Percentiles rank a stretch among this genome's conserved stretches.
Conservation (phyloP, 2,329 filamentous ascomycete species). For the Hypoxylon sp. region DNA sequence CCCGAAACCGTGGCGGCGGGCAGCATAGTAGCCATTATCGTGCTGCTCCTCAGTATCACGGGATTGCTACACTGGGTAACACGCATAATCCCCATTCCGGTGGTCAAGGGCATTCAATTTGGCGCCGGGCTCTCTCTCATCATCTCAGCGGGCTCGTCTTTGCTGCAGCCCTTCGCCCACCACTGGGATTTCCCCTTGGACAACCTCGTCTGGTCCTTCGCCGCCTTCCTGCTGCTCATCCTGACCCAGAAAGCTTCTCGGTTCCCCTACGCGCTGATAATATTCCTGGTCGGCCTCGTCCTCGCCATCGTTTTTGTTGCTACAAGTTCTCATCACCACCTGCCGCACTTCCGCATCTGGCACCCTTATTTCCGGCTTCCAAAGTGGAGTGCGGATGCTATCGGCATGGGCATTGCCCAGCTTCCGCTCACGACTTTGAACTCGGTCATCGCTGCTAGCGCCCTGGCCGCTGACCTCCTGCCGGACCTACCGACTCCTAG, state of each 20-base stretch:
- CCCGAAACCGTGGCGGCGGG: conserved; percentile 86
- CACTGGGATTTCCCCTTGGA: conserved; percentile 80
- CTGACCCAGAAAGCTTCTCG: conserved; percentile 73
- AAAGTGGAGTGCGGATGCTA: conserved; percentile 58
- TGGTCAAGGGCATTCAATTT: conserved; percentile 95
- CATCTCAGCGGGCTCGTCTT: conserved; percentile 78
- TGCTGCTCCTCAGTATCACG: conserved; percentile 83
- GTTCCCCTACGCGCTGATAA: conserved; percentile 82
- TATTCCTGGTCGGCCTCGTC: conserved; percentile 78
- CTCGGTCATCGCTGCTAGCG: conserved; percentile 88
- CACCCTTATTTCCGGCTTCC: conserved; percentile 67
- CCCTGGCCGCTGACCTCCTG: conserved; percentile 82
- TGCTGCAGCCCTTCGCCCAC: conserved; percentile 72
- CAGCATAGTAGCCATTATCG: conserved; percentile 79
- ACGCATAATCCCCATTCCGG: conserved; percentile 82
- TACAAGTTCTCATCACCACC: conserved; percentile 48
- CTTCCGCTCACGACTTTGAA: conserved; percentile 93
- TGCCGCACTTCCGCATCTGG: conserved; percentile 73
- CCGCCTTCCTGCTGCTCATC: conserved; percentile 79
- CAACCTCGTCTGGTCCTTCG: conserved; percentile 83
- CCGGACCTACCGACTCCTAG: conserved; percentile 76
- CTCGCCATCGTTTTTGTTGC: conserved; percentile 69
- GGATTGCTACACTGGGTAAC: conserved; percentile 83
- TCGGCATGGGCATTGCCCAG: conserved; percentile 81
- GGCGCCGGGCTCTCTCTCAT: conserved; percentile 89